Evolutionary conservation across 2,329 filamentous ascomycete genomes (phyloP), one percentile per base, ranked within the genome.

Genomic region (Pyricularia sp.): DNA sequence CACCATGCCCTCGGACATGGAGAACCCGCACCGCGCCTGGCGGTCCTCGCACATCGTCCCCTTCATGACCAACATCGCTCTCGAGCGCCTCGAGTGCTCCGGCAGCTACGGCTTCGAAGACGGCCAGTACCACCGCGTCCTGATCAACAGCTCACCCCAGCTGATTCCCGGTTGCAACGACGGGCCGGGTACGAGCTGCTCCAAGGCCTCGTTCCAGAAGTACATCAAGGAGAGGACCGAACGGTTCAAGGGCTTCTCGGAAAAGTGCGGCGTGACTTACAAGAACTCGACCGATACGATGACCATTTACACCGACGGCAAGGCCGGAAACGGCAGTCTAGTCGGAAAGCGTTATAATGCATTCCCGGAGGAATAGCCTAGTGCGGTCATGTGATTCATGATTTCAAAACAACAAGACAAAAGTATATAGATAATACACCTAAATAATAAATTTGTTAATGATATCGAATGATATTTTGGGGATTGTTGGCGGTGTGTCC

Each of bases 11-110:
- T 75, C 82, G 0, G 80, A 83, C 67, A 77, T 78, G 28, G 84
- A 88, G 71, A 89, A 89, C 75, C 80, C 85, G 72, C 77, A 79
- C 28, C 82, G 87, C 30, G 82, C 79, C 1, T 89, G 87, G 87
- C 81, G 79, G 70, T 85, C 82, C 67, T 86, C 84, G 2, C 78
- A 83, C 66, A 78, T 89, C 49, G 73, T 89, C 33, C 85, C 87
- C 0, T 89, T 89, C 72, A 74, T 89, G 63, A 81, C 82, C 33
- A 88, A 89, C 71, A 77, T 89, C 28, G 87, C 85, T 0, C 80
- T 89, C 55, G 87, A 89, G 77, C 80, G 82, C 63, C 75, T 89
- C 73, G 78, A 85, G 65, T 89, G 87, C 72, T 73, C 72, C 2
- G 78, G 79, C n/a, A 81, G 81, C 64, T 81, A 81, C 66, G 82